These are phyloP conservation scores for Gossypium stocksii DNA, from an alignment of 345 rosid genomes.

Conservation along the genomic window DNA sequence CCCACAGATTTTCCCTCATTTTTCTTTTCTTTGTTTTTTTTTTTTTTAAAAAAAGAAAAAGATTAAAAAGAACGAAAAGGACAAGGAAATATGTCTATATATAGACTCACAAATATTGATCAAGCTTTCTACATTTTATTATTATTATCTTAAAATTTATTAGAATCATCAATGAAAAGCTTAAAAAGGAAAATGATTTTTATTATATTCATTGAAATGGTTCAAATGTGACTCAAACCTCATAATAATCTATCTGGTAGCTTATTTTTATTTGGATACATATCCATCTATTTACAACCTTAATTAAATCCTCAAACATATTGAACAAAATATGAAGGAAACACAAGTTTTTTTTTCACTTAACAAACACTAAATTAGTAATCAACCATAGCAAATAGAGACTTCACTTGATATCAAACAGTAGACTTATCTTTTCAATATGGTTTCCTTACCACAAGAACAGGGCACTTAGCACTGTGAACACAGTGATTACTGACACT, in stretches of 20 bases:
- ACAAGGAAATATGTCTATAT: too few relatives aligned
- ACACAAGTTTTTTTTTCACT: not conserved
- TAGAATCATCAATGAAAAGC: too few relatives aligned
- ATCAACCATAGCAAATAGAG: not conserved
- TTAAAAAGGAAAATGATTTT: too few relatives aligned
- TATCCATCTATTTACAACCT: not conserved
- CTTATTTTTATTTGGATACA: not conserved
- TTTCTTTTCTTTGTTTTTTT: too few relatives aligned
- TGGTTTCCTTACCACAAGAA: slow-evolving; percentile 46
- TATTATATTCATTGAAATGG: too few relatives aligned
- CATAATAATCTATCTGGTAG: not conserved
- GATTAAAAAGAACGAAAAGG: too few relatives aligned
- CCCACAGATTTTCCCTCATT: too few relatives aligned
- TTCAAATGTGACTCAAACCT: not conserved
- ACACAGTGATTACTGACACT: slow-evolving; percentile 43
- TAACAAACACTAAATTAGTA: not conserved
- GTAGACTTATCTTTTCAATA: not conserved
- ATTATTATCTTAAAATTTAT: too few relatives aligned
- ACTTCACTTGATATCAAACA: not conserved
- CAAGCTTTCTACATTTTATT: too few relatives aligned
- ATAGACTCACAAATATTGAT: too few relatives aligned
- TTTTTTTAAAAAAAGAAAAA: not conserved
- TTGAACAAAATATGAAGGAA: not conserved
- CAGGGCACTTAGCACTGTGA: slow-evolving; percentile 43
- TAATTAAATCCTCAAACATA: not conserved